phyloP scores from a whole-genome alignment of 1,284 basidiomycete genomes.

The Naganishia sp. region DNA sequence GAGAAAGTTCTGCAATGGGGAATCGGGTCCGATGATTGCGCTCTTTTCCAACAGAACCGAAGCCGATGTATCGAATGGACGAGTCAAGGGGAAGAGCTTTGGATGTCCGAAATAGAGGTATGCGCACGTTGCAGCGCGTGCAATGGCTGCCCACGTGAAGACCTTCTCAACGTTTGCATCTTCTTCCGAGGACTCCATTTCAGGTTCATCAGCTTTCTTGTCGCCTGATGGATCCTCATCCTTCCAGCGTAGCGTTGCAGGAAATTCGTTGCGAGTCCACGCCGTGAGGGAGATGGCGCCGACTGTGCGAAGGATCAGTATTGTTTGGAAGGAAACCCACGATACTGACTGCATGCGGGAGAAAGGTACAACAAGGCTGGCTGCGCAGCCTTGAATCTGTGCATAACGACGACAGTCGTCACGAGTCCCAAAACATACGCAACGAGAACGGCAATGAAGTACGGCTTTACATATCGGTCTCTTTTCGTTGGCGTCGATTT shows the following conservation, averaged over 20 bases:
- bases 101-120: slow-evolving; percentile 22
- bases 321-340: not conserved
- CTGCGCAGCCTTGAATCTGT: slow-evolving; percentile 74
- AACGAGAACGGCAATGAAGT: slow-evolving; percentile 70
- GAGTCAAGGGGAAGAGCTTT: slow-evolving; percentile 12
- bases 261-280: slow-evolving; percentile 11
- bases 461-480: slow-evolving; percentile 65
- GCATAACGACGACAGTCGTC: slow-evolving; percentile 86
- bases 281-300: slow-evolving; percentile 13
- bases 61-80: slow-evolving; percentile 44
- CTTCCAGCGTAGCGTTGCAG: slow-evolving; percentile 12
- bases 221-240: slow-evolving; percentile 18
- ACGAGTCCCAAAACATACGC: slow-evolving; percentile 79
- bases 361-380: slow-evolving; percentile 87
- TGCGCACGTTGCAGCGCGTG: slow-evolving; percentile 22
- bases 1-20: slow-evolving; percentile 46
- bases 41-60: slow-evolving; percentile 32
- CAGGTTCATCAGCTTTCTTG: not conserved
- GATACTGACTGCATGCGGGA: slow-evolving; percentile 65
- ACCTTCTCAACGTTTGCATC: slow-evolving; percentile 15
- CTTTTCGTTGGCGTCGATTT: slow-evolving; percentile 35
- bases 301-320: not conserved
- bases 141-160: slow-evolving; percentile 8
- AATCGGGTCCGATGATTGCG: slow-evolving; percentile 8
- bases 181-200: not conserved